A percentile compares a stretch with the other conserved stretches of the same genome.
Evolutionary conservation across 192 early-diverging fungal species (phyloP).

Genomic region (Kappamyces sp.): DNA sequence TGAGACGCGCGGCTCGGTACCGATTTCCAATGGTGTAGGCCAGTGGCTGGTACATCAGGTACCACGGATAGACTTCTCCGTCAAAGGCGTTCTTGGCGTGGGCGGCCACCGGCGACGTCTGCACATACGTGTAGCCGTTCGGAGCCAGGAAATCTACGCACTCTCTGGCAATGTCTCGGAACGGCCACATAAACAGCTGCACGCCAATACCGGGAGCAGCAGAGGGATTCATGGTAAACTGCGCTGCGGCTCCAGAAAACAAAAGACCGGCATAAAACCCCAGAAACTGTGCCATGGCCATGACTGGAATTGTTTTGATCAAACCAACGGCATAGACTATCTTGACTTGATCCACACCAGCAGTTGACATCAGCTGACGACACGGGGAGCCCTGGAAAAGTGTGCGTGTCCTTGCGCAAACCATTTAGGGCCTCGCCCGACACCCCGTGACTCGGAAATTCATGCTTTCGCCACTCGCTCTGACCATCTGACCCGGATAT

Average conservation of each 20-base stretch:
- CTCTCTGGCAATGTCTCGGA: conserved; percentile 15
- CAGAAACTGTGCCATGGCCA: background rate
- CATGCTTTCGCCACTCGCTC: too few relatives aligned
- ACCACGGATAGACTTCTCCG: conserved; percentile 14
- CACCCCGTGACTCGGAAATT: too few relatives aligned
- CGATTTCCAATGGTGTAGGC: conserved; percentile 17
- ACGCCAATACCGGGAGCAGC: background rate
- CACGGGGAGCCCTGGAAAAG: too few relatives aligned
- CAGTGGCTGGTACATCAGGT: conserved; percentile 14
- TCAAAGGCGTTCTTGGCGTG: conserved; percentile 7
- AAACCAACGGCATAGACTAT: background rate
- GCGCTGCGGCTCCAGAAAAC: background rate
- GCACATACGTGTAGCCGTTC: conserved; percentile 13
- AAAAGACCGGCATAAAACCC: background rate
- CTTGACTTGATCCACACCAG: background rate
- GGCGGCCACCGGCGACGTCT: conserved; percentile 14
- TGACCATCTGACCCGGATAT: too few relatives aligned
- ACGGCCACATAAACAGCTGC: conserved; percentile 13
- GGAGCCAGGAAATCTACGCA: conserved; percentile 11
- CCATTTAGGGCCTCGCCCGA: too few relatives aligned
- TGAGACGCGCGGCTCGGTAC: too few relatives aligned
- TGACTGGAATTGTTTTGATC: background rate
- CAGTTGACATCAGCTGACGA: conserved; percentile 61
- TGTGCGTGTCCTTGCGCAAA: too few relatives aligned
- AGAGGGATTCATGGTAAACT: conserved; percentile 24